A percentile compares a stretch with the other conserved stretches of the same genome.
Conservation (phyloP, 2,329 filamentous ascomycete genomes). For the Exophiala phaeomuriformis region DNA sequence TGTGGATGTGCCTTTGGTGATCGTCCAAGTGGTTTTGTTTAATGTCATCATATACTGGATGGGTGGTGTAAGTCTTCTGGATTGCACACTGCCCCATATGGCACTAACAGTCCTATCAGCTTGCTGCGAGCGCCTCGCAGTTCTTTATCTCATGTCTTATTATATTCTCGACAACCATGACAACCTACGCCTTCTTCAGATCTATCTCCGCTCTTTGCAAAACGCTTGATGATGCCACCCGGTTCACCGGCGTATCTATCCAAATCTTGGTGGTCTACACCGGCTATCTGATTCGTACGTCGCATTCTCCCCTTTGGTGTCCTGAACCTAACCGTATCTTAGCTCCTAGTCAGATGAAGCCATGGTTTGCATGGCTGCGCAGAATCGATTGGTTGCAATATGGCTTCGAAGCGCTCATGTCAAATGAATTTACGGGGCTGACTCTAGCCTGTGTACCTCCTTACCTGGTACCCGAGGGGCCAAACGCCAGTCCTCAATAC, state of each 20-base stretch:
- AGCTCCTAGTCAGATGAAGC: constrained; percentile 53
- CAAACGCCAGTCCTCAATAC: constrained; percentile 41
- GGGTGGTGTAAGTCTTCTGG: constrained; percentile 31
- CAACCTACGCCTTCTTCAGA: constrained; percentile 50
- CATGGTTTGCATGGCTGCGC: constrained; percentile 56
- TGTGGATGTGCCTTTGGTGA: constrained; percentile 51
- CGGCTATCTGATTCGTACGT: constrained; percentile 52
- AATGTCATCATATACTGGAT: constrained; percentile 58
- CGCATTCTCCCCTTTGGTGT: background rate
- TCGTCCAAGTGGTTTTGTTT: constrained; percentile 54
- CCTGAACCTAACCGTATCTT: background rate
- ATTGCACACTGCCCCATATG: background rate
- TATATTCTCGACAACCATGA: constrained; percentile 48
- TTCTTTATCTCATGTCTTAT: constrained; percentile 56
- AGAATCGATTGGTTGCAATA: constrained; percentile 64
- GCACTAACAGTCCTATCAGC: constrained; percentile 13
- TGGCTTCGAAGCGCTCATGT: constrained; percentile 59
- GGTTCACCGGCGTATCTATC: constrained; percentile 44
- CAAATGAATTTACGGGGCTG: constrained; percentile 61
- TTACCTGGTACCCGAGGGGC: constrained; percentile 50
- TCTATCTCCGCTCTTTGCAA: constrained; percentile 43
- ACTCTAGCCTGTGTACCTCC: constrained; percentile 49
- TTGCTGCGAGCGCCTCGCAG: constrained; percentile 51
- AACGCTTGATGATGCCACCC: constrained; percentile 45
- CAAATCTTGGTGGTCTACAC: constrained; percentile 54